Evolutionary conservation across 1,139 yeast species (phyloP).

Genomic region (Geotrichum fermentans): DNA sequence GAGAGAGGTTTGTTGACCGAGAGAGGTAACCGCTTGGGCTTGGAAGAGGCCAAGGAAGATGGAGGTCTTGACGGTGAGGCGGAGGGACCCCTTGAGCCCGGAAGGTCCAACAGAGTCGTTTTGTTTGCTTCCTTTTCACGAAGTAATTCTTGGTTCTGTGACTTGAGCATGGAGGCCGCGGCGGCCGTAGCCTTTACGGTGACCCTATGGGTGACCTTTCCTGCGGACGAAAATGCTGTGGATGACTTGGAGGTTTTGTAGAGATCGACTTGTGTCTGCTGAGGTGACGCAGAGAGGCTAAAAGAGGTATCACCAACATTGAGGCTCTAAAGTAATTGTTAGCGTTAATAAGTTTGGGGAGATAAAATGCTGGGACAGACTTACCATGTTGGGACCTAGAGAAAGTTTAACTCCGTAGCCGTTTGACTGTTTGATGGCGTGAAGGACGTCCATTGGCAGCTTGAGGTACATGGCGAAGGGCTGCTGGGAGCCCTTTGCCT

Average conservation of each 20-base stretch:
- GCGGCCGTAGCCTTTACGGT: slow-evolving; percentile 23
- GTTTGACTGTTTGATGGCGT: slow-evolving; percentile 12
- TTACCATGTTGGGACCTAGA: slow-evolving; percentile 12
- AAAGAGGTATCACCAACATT: slow-evolving; percentile 14
- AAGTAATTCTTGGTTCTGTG: slow-evolving; percentile 24
- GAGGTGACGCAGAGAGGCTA: slow-evolving; percentile 7
- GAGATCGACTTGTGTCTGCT: slow-evolving; percentile 8
- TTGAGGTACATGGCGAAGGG: slow-evolving; percentile 32
- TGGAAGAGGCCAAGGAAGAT: slow-evolving; percentile 7
- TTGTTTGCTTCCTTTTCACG: slow-evolving; percentile 28
- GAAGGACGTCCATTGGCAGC: slow-evolving; percentile 29
- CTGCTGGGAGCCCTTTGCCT: neutral
- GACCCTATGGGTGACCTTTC: slow-evolving; percentile 27
- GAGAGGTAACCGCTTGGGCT: slow-evolving; percentile 20
- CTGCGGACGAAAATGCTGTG: slow-evolving; percentile 22
- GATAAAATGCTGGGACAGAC: neutral
- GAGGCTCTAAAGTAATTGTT: slow-evolving; percentile 19
- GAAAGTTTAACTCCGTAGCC: slow-evolving; percentile 12
- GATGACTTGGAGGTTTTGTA: slow-evolving; percentile 11
- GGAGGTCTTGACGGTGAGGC: slow-evolving; percentile 18
- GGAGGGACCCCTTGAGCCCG: slow-evolving; percentile 22
- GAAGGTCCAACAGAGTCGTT: slow-evolving; percentile 25
- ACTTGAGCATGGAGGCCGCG: slow-evolving; percentile 23
- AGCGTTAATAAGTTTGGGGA: neutral
- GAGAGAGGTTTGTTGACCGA: slow-evolving; percentile 28